Conservation (phyloP, 208 protist genomes). For the Leishmania gerbilli region DNA sequence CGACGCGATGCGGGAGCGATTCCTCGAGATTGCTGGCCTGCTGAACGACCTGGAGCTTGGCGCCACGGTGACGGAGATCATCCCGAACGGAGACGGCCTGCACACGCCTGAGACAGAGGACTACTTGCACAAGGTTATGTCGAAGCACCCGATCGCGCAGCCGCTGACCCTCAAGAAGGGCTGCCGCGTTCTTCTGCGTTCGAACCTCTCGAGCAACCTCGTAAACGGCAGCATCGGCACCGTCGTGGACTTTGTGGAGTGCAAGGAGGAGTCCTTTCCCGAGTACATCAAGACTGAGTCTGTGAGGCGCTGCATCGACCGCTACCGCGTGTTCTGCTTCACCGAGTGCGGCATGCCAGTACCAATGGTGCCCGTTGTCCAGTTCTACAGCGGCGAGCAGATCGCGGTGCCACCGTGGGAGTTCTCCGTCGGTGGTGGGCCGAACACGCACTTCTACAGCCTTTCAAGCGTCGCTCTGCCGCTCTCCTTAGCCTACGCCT, state of each 20-base stretch:
- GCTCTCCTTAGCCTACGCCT: conserved; percentile 86
- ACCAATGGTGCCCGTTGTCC: conserved; percentile 82
- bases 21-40: conserved; percentile 71
- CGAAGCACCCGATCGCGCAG: conserved; percentile 85
- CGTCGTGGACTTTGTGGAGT: conserved; percentile 84
- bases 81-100: conserved; percentile 79
- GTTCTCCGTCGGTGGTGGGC: conserved; percentile 72
- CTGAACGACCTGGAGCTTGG: conserved; percentile 80
- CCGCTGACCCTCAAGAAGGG: conserved; percentile 86
- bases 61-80: conserved; percentile 77
- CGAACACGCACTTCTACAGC: conserved; percentile 80
- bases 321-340: conserved; percentile 80
- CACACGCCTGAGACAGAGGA: conserved; percentile 82
- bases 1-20: conserved; percentile 82
- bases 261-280: conserved; percentile 68
- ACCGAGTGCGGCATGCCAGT: conserved; percentile 83
- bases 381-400: conserved; percentile 83
- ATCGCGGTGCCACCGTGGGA: conserved; percentile 85
- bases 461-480: conserved; percentile 74
- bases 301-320: conserved; percentile 72
- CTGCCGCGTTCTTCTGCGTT: conserved; percentile 79
- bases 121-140: conserved; percentile 77
- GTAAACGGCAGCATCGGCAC: conserved; percentile 91
- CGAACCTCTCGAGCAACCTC: conserved; percentile 76
- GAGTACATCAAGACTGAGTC: conserved; percentile 58